Percentiles rank a stretch among this genome's conserved stretches.
Evolutionary conservation across 2,329 filamentous ascomycete species (phyloP).

Genomic region (Huntiella omanensis): DNA sequence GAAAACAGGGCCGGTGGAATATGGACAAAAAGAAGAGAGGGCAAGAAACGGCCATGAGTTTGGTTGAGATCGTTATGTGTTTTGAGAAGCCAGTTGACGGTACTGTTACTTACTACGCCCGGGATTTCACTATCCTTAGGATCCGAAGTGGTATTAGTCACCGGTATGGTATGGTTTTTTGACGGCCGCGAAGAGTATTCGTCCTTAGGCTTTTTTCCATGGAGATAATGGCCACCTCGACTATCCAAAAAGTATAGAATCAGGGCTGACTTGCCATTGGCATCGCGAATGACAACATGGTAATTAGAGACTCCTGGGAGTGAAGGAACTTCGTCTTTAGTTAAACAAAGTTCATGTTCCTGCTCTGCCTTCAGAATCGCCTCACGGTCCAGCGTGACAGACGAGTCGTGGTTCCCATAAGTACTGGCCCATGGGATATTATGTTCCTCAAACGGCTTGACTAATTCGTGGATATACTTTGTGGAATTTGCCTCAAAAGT

Average conservation of each 20-base stretch:
- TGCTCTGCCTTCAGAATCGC: constrained; percentile 21
- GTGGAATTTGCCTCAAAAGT: constrained; percentile 29
- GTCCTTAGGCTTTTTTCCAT: not conserved
- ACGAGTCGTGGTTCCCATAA: constrained; percentile 53
- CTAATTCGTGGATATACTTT: constrained; percentile 38
- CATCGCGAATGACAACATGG: constrained; percentile 25
- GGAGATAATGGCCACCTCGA: constrained; percentile 27
- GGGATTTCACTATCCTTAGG: not conserved
- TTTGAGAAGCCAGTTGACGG: constrained; percentile 7
- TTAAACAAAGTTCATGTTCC: constrained; percentile 16
- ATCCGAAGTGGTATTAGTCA: not conserved
- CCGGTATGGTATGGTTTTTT: not conserved
- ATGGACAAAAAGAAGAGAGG: constrained; percentile 30
- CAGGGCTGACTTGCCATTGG: constrained; percentile 21
- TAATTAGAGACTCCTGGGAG: constrained; percentile 27
- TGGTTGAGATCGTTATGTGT: constrained; percentile 5
- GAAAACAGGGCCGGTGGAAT: constrained; percentile 22
- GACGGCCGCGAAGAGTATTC: not conserved
- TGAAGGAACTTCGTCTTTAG: constrained; percentile 1
- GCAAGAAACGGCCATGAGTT: constrained; percentile 17
- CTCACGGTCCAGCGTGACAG: constrained; percentile 34
- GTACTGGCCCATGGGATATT: constrained; percentile 44
- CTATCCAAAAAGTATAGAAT: constrained; percentile 59
- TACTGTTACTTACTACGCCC: constrained; percentile 4
- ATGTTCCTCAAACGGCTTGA: constrained; percentile 35